phyloP scores from a whole-genome alignment of 768 basidiomycete species.

The Imleria badia region DNA sequence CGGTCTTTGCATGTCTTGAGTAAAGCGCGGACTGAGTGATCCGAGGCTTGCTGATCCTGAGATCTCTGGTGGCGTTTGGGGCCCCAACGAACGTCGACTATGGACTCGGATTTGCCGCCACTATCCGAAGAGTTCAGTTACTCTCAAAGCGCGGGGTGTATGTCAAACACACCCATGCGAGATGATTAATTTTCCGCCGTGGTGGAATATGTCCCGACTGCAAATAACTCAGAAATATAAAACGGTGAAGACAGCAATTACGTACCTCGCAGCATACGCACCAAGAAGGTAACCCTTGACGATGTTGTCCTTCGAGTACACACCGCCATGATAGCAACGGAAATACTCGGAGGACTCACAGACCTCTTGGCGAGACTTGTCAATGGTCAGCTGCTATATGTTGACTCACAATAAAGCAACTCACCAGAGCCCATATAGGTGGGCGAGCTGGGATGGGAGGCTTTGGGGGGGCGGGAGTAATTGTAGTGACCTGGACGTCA shows the following conservation, averaged over 20 bases:
- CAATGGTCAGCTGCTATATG: background rate
- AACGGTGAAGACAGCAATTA: slow-evolving; percentile 1
- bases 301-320: slow-evolving; percentile 59
- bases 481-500: slow-evolving; percentile 16
- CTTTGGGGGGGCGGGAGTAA: slow-evolving; percentile 1
- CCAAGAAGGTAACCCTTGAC: slow-evolving; percentile 78
- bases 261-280: slow-evolving; percentile 64
- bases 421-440: slow-evolving; percentile 46
- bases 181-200: slow-evolving; percentile 68
- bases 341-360: slow-evolving; percentile 76
- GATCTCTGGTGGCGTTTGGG: slow-evolving; percentile 42
- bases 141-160: background rate
- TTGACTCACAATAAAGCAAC: slow-evolving; percentile 5
- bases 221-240: slow-evolving; percentile 11
- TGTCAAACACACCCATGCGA: slow-evolving; percentile 69
- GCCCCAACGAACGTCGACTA: slow-evolving; percentile 43
- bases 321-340: slow-evolving; percentile 74
- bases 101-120: slow-evolving; percentile 67
- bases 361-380: slow-evolving; percentile 77
- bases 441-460: slow-evolving; percentile 31
- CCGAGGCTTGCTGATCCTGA: slow-evolving; percentile 65
- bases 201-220: slow-evolving; percentile 69
- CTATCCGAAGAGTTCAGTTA: slow-evolving; percentile 33
- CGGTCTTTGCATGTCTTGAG: slow-evolving; percentile 52
- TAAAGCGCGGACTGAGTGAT: slow-evolving; percentile 70